Conservation (phyloP, 306 rosid genomes). For the Quercus ilex region DNA sequence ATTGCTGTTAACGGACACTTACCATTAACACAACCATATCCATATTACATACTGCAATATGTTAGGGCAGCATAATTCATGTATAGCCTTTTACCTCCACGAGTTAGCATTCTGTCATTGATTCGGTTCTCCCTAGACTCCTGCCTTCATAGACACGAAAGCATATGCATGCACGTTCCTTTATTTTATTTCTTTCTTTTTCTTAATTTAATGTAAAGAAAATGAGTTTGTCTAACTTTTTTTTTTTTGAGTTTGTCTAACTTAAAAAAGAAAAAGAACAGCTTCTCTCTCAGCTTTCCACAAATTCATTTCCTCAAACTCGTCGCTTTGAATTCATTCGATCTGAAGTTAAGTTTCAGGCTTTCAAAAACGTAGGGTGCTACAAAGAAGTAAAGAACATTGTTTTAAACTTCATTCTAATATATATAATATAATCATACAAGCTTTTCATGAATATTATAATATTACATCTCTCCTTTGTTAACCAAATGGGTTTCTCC, state of each 20-base stretch:
- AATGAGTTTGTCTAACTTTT: background rate
- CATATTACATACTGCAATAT: too few relatives aligned
- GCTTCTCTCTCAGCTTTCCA: slow-evolving; percentile 4
- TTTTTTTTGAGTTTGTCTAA: background rate
- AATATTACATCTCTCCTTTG: background rate
- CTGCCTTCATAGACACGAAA: too few relatives aligned
- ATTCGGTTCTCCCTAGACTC: too few relatives aligned
- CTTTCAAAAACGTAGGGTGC: slow-evolving; percentile 4
- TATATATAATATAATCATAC: background rate
- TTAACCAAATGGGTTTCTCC: background rate
- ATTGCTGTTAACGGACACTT: too few relatives aligned
- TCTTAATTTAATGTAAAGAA: background rate
- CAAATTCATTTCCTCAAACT: background rate
- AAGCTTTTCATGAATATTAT: background rate
- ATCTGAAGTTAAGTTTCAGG: slow-evolving; percentile 4
- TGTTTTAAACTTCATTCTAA: background rate
- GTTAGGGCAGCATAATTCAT: too few relatives aligned
- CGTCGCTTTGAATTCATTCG: background rate
- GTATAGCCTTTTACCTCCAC: too few relatives aligned
- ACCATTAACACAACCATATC: too few relatives aligned
- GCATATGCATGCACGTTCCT: too few relatives aligned
- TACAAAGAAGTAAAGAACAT: too few relatives aligned
- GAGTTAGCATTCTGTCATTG: too few relatives aligned
- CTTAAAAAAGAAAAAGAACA: background rate
- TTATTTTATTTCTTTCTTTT: too few relatives aligned